Conservation (phyloP, 352 stramenopile species). For the Phytophthora cajani region DNA sequence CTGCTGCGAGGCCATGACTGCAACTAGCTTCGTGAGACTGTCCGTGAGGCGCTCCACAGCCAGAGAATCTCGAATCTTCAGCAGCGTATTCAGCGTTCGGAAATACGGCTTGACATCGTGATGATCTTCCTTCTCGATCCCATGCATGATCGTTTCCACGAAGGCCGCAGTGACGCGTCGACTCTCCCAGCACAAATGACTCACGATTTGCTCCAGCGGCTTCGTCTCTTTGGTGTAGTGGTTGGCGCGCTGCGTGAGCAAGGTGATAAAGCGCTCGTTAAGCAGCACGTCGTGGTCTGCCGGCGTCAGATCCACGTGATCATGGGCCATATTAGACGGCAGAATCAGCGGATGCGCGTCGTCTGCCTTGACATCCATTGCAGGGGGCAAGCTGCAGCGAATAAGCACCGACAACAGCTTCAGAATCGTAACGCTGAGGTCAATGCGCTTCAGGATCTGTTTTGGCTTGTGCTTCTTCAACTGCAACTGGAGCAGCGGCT, state of each 20-base stretch:
- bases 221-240: constrained; percentile 86
- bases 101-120: constrained; percentile 91
- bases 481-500: constrained; percentile 69
- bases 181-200: constrained; percentile 84
- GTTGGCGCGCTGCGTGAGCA: constrained; percentile 76
- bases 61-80: constrained; percentile 82
- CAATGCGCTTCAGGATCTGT: constrained; percentile 82
- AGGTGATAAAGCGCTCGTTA: constrained; percentile 77
- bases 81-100: constrained; percentile 79
- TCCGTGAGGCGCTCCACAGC: constrained; percentile 66
- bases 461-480: constrained; percentile 73
- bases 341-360: constrained; percentile 38
- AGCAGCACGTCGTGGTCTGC: constrained; percentile 71
- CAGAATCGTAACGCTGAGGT: constrained; percentile 70
- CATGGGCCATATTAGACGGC: constrained; percentile 72
- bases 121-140: constrained; percentile 84
- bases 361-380: constrained; percentile 62
- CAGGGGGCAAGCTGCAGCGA: constrained; percentile 71
- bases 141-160: constrained; percentile 69
- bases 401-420: constrained; percentile 80
- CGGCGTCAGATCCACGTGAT: constrained; percentile 68
- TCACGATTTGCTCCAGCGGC: constrained; percentile 77
- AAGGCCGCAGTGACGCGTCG: constrained; percentile 60
- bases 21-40: constrained; percentile 74
- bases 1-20: constrained; percentile 86